Evolutionary conservation across 139 green algal species (phyloP), one percentile per base, ranked within the genome.

Genomic region (Nannochloris sp.): DNA sequence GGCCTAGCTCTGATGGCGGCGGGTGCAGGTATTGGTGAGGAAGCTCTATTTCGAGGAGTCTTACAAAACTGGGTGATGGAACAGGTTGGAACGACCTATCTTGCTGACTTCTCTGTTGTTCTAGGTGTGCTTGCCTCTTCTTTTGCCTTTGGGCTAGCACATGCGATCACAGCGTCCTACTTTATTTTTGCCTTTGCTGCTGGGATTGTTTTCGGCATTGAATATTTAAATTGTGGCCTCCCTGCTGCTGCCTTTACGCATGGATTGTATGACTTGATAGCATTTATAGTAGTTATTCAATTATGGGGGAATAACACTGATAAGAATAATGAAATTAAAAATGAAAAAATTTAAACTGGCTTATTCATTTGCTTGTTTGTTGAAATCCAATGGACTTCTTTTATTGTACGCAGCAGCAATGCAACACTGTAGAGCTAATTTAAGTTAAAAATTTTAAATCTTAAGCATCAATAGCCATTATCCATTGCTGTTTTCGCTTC

Each of bases 21-120:
- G 1, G 68, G 68, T 2, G 68, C 68, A 19, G 68, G 68, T 8
- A 27, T 75, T 9, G 68, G 68, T 0, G 68, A 75, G 10, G 68
- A 75, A 38, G 64, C 60, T 1, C 60, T 75, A 15, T 75, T 75
- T n/a, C 14, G 68, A 6, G 68, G 8, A 4, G 58, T 61, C 44
- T 13, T 75, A 45, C 68, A 75, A 34, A 46, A 19, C 1, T 9
- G 48, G 12, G 29, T 59, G 10, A 36, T 12, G 9, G 9, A 9
- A 59, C 48, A 27, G 30, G 45, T 45, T 3, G 4, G 10, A 3
- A 30, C 13, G 5, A 35, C 36, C 0, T 36, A 37, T 8, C 27
- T 35, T 4, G 59, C 19, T 2, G 33, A 14, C 0, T 12, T 19
- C 9, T 9, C 37, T 9, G 12, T 12, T 19, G 12, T 45, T 45